phyloP scores from a whole-genome alignment of 371 early-diverging fungal genomes.

The Mortierella sp. region DNA sequence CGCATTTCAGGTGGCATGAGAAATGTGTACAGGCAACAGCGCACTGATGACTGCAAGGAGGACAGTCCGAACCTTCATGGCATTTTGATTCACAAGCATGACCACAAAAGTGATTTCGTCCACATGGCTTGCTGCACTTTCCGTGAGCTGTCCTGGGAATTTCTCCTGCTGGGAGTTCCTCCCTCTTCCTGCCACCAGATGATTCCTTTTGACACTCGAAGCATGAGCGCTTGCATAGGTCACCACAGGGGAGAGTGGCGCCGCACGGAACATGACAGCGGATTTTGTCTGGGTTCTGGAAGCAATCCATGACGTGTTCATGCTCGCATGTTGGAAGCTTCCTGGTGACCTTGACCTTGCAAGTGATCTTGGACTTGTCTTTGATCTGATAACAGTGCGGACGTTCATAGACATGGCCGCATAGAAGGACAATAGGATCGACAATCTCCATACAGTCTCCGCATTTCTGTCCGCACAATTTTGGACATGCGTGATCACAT shows the following conservation, averaged over 20 bases:
- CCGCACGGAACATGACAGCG: conserved; percentile 20
- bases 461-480: conserved; percentile 59
- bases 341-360: conserved; percentile 27
- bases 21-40: conserved; percentile 54
- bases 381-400: conserved; percentile 39
- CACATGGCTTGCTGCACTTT: conserved; percentile 17
- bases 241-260: conserved; percentile 42
- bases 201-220: conserved; percentile 20
- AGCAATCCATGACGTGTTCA: conserved; percentile 32
- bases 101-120: conserved; percentile 17
- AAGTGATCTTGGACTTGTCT: conserved; percentile 27
- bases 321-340: conserved; percentile 55
- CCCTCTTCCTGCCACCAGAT: not conserved
- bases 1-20: conserved; percentile 51
- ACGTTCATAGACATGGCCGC: conserved; percentile 39
- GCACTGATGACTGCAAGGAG: conserved; percentile 56
- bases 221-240: conserved; percentile 37
- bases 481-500: conserved; percentile 52
- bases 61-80: conserved; percentile 48
- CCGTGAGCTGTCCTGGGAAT: conserved; percentile 24
- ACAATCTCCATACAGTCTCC: conserved; percentile 47
- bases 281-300: not conserved
- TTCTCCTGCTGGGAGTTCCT: not conserved
- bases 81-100: conserved; percentile 34
- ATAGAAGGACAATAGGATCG: conserved; percentile 24